A percentile compares a stretch with the other conserved stretches of the same genome.
Conservation (phyloP, 2,329 filamentous ascomycete species). For the Paraphaeosphaeria minitans region DNA sequence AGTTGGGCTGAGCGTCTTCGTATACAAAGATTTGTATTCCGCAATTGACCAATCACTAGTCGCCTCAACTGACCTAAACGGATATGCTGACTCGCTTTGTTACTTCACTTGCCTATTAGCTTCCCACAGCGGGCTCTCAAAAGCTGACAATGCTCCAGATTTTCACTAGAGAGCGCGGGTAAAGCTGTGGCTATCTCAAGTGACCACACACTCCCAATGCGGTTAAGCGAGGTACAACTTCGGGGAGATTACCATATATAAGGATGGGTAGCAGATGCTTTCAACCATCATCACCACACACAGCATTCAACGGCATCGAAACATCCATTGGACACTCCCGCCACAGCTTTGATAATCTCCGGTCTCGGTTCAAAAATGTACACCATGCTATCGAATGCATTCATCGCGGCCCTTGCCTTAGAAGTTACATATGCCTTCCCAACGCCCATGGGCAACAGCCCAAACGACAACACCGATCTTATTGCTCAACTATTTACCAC, state of each 20-base stretch:
- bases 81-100: not conserved
- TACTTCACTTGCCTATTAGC: not conserved
- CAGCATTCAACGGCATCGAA: not conserved
- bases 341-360: not conserved
- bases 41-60: not conserved
- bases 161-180: not conserved
- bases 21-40: not conserved
- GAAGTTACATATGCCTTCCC: not conserved
- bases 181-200: not conserved
- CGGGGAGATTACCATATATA: not conserved
- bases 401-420: not conserved
- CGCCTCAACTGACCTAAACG: not conserved
- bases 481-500: conserved; percentile 7
- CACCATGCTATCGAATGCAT: not conserved
- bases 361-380: not conserved
- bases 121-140: not conserved
- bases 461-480: conserved; percentile 3
- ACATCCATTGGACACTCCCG: not conserved
- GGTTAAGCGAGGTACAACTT: not conserved
- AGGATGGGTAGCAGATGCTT: not conserved
- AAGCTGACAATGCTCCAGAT: not conserved
- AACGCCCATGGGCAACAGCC: conserved; percentile 6
- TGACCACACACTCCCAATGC: not conserved
- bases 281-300: not conserved
- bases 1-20: not conserved